Conservation (phyloP, 2,329 filamentous ascomycete genomes). For the Fusarium metavorans region DNA sequence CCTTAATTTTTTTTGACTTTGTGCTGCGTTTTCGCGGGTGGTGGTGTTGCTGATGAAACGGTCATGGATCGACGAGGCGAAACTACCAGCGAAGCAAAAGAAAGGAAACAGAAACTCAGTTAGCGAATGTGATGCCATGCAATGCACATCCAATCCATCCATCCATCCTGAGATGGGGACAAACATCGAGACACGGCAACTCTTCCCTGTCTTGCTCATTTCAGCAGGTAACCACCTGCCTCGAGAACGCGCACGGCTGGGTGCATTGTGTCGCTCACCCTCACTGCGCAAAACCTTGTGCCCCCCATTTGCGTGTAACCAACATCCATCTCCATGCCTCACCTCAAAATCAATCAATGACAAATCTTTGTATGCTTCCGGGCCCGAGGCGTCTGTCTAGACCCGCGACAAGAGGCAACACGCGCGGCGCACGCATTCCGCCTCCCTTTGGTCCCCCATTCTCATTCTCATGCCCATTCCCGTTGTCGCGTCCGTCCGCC, state of each 20-base stretch:
- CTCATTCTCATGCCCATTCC: background rate
- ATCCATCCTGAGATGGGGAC: background rate
- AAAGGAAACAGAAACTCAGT: constrained; percentile 21
- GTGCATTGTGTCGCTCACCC: background rate
- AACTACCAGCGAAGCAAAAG: background rate
- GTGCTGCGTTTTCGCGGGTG: constrained; percentile 1
- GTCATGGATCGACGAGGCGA: background rate
- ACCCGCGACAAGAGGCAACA: constrained; percentile 1
- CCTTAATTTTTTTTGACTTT: constrained; percentile 1
- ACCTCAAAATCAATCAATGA: constrained; percentile 3
- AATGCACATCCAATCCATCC: background rate
- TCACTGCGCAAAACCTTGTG: constrained; percentile 8
- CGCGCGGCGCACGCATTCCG: background rate
- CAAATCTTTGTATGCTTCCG: constrained; percentile 11
- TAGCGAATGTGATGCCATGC: constrained; percentile 13
- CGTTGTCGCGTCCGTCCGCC: background rate
- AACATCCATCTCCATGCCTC: constrained; percentile 1
- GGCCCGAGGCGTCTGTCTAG: constrained; percentile 1
- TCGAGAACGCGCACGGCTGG: background rate
- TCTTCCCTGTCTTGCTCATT: background rate
- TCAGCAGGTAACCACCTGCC: background rate
- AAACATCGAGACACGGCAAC: background rate
- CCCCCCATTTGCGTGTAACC: background rate
- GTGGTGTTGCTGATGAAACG: constrained; percentile 4
- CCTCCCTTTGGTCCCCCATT: background rate